Evolutionary conservation across 345 rosid genomes (phyloP).

Genomic region (Gossypium mustelinum): DNA sequence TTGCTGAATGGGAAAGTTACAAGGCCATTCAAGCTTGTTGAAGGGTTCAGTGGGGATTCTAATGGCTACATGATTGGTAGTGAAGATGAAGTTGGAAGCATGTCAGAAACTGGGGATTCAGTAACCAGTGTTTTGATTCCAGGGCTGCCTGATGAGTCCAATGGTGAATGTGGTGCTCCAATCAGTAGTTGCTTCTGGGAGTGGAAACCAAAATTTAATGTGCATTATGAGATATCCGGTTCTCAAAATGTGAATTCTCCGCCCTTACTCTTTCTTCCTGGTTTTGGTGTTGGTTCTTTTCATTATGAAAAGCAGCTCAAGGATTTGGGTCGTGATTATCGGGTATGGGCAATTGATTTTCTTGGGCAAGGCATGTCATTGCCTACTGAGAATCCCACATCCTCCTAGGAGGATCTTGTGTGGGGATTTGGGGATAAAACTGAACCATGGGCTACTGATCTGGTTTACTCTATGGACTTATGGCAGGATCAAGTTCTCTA

Average conservation of each 20-base stretch:
- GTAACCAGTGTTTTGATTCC: slow-evolving; percentile 56
- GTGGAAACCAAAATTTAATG: slow-evolving; percentile 77
- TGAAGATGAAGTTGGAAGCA: slow-evolving; percentile 39
- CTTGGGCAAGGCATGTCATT: slow-evolving; percentile 90
- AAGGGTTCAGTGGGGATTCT: slow-evolving; percentile 32
- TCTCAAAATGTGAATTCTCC: slow-evolving; percentile 62
- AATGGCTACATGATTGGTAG: slow-evolving; percentile 53
- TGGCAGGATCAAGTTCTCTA: slow-evolving; percentile 81
- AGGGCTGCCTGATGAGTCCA: slow-evolving; percentile 52
- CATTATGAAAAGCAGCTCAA: slow-evolving; percentile 88
- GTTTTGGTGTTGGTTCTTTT: slow-evolving; percentile 95
- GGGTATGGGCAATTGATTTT: slow-evolving; percentile 98
- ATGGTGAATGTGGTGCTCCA: slow-evolving; percentile 47
- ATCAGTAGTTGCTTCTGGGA: slow-evolving; percentile 60
- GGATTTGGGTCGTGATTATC: slow-evolving; percentile 78
- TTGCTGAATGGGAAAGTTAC: slow-evolving; percentile 15
- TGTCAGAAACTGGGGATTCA: slow-evolving; percentile 33
- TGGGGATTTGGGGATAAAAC: slow-evolving; percentile 93
- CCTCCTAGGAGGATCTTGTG: slow-evolving; percentile 19
- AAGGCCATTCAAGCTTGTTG: slow-evolving; percentile 15
- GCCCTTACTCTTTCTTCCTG: slow-evolving; percentile 79
- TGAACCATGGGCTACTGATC: slow-evolving; percentile 76
- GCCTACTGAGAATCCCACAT: slow-evolving; percentile 74
- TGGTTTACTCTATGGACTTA: slow-evolving; percentile 76
- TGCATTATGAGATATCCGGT: slow-evolving; percentile 76